These are phyloP conservation scores for Leishmania arabica DNA, from an alignment of 208 protist genomes.

Conservation along the genomic window DNA sequence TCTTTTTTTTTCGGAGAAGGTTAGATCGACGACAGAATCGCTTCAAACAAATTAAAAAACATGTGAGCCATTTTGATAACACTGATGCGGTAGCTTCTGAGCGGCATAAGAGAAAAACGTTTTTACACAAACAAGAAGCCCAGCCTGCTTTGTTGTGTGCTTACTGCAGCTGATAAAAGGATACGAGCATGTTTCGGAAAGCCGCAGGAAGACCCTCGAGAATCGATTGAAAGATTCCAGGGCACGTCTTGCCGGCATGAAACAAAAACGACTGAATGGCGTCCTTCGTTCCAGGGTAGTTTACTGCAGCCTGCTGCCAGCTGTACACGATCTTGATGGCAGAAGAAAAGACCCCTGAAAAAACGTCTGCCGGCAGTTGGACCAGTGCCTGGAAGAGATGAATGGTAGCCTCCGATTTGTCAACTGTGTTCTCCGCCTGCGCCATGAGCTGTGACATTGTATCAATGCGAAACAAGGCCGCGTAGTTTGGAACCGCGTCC, in stretches of 20 bases:
- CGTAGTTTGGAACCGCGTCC: conserved; percentile 28
- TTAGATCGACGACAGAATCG: neutral
- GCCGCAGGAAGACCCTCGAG: conserved; percentile 18
- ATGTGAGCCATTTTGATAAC: neutral
- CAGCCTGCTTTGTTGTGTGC: conserved; percentile 1
- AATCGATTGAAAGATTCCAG: conserved; percentile 23
- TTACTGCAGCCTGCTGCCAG: conserved; percentile 45
- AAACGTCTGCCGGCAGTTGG: conserved; percentile 32
- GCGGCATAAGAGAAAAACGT: neutral
- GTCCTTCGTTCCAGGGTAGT: conserved; percentile 30
- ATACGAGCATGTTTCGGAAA: conserved; percentile 28
- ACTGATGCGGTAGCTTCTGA: neutral
- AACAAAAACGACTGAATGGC: conserved; percentile 29
- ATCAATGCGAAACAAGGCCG: conserved; percentile 47
- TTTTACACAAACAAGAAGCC: neutral
- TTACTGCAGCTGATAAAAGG: conserved; percentile 23
- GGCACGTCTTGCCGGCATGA: conserved; percentile 22
- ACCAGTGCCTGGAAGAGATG: conserved; percentile 51
- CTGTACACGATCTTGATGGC: conserved; percentile 70
- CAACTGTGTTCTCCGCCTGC: conserved; percentile 52
- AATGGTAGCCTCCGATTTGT: conserved; percentile 83
- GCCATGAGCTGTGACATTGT: conserved; percentile 60
- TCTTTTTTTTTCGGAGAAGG: neutral
- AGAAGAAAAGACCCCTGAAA: conserved; percentile 36
- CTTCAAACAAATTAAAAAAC: neutral